phyloP scores from a whole-genome alignment of 805 yeast species.

The Ogataea nonfermentans region DNA sequence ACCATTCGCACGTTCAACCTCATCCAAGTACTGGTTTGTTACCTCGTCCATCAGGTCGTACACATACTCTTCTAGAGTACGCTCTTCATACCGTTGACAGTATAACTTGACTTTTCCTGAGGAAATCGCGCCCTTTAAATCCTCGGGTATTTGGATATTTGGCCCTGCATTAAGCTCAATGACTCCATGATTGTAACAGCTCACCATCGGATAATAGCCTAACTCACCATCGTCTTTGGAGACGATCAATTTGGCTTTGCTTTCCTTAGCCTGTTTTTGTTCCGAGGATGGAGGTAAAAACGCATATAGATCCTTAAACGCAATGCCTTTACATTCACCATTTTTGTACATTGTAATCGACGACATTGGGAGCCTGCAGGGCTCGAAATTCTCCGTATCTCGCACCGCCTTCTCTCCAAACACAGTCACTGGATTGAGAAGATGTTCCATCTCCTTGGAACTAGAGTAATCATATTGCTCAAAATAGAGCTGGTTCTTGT shows the following conservation, averaged over 20 bases:
- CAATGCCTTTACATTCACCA: constrained; percentile 64
- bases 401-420: constrained; percentile 66
- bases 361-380: constrained; percentile 55
- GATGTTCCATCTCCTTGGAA: constrained; percentile 68
- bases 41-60: constrained; percentile 87
- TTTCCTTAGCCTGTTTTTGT: constrained; percentile 35
- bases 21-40: constrained; percentile 56
- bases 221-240: constrained; percentile 75
- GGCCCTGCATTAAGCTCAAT: constrained; percentile 73
- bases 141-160: constrained; percentile 48
- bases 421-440: constrained; percentile 67
- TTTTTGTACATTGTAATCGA: constrained; percentile 70
- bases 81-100: constrained; percentile 60
- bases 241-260: constrained; percentile 17
- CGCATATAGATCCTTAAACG: constrained; percentile 66
- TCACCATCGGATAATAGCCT: constrained; percentile 90
- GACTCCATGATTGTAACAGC: constrained; percentile 76
- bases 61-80: constrained; percentile 73
- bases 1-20: constrained; percentile 21
- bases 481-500: constrained; percentile 71
- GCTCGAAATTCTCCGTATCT: constrained; percentile 45
- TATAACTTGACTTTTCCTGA: constrained; percentile 45
- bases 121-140: constrained; percentile 27
- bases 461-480: constrained; percentile 81
- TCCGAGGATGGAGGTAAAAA: constrained; percentile 79